Base-by-base conservation (phyloP, 2,329 filamentous ascomycete species). In the Pezizomycotina sp. region DNA sequence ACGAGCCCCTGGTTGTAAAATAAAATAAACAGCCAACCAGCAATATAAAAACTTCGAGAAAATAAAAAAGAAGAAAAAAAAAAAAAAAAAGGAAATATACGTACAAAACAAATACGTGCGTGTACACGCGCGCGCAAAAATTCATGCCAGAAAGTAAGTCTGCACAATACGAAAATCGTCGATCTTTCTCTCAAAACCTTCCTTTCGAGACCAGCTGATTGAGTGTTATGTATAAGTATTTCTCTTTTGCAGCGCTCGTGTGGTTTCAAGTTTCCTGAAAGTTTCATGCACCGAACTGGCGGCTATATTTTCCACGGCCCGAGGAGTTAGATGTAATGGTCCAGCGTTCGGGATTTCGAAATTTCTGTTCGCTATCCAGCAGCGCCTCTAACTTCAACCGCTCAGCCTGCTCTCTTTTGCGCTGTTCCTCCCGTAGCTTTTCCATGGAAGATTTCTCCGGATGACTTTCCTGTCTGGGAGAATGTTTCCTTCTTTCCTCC, bases 391-490 rank as follows among this genome's bases (percentile, higher is more conserved):
- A 37, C 32, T 43, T 48, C 31, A 21, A 23, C 14, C 45, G 32
- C 27, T 50, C 49, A 3, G 10, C 21, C 3, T 24, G 37, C 28
- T 51, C 49, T 12, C 49, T 34, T 12, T 23, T 29, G 22, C 30
- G 30, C 10, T 43, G 42, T 36, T 50, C 49, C n/a, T 27, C 36
- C 15, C 48, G 38, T 10, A 51, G 36, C 15, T 27, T 36, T 3
- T 31, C 31, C 19, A 51, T 34, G 20, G 8, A 16, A 25, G 14
- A 12, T 16, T 14, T 23, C 29, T 28, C 30, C 13, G 27, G 32
- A 16, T 18, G 18, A 21, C 16, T 16, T 9, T 27, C 27, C 7
- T 16, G 13, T 30, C 28, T 33, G 23, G 25, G 31, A 19, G 20
- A 3, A 13, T 25, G 26, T 13, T 9, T 9, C 16, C 28, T 19